Conservation (phyloP, 768 basidiomycete genomes). For the Mrakia blollopis region DNA sequence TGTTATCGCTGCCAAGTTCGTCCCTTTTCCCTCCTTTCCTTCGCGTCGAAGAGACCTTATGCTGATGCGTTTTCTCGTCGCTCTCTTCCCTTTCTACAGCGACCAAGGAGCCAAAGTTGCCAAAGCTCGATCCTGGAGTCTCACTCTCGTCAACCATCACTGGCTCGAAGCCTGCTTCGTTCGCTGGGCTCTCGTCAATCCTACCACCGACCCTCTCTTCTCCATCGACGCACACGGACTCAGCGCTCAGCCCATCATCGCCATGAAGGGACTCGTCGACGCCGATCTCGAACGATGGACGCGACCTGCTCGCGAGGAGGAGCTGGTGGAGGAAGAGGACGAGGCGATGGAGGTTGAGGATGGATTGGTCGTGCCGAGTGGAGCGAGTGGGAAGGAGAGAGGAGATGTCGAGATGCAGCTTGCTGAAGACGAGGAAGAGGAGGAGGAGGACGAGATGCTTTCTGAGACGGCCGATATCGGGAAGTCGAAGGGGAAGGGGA, state of each 20-base stretch:
- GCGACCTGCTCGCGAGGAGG: conserved; percentile 19
- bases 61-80: not conserved
- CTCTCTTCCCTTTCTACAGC: conserved; percentile 30
- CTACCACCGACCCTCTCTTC: conserved; percentile 33
- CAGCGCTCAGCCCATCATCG: conserved; percentile 25
- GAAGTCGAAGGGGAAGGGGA: not conserved
- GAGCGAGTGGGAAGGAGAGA: conserved; percentile 24
- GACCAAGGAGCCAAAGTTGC: conserved; percentile 56
- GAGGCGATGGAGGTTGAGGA: conserved; percentile 34
- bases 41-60: too few relatives aligned
- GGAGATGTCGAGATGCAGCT: conserved; percentile 29
- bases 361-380: conserved; percentile 12
- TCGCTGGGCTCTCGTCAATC: conserved; percentile 54
- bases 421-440: conserved; percentile 4
- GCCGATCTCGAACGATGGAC: conserved; percentile 38
- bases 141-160: conserved; percentile 79
- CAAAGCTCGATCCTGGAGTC: conserved; percentile 72
- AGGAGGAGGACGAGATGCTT: not conserved
- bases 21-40: conserved; percentile 28
- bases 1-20: conserved; percentile 78
- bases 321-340: conserved; percentile 14
- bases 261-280: not conserved
- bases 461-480: not conserved
- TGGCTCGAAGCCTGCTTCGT: conserved; percentile 90
- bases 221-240: conserved; percentile 31